Percentiles rank a stretch among this genome's conserved stretches.
Evolutionary conservation across 768 basidiomycete species (phyloP).

Genomic region (Suillus fuscotomentosus): DNA sequence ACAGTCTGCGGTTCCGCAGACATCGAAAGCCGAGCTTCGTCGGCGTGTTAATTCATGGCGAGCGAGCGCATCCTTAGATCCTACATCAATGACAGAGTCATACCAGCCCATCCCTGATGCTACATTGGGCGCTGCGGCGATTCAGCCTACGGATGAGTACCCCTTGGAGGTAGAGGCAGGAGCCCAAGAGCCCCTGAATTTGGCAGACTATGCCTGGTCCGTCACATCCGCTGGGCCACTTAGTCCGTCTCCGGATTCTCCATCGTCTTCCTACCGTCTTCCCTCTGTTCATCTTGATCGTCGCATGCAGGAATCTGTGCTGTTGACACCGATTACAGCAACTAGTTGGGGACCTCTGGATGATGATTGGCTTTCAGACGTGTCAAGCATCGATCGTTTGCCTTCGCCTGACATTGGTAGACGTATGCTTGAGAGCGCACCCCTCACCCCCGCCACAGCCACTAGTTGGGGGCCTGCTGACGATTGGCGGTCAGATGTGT

Average conservation of each 20-base stretch:
- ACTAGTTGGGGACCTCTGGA: conserved; percentile 60
- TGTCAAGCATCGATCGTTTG: conserved; percentile 35
- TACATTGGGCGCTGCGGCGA: conserved; percentile 10
- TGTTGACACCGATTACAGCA: conserved; percentile 39
- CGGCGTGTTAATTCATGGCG: conserved; percentile 67
- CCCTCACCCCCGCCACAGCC: conserved; percentile 35
- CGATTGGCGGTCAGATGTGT: conserved; percentile 35
- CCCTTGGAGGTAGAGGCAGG: conserved; percentile 15
- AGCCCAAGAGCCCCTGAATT: conserved; percentile 37
- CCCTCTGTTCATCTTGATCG: conserved; percentile 58
- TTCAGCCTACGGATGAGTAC: conserved; percentile 24
- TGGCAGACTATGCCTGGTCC: conserved; percentile 71
- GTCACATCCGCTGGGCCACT: conserved; percentile 66
- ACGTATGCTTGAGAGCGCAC: conserved; percentile 34
- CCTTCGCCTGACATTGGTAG: conserved; percentile 60
- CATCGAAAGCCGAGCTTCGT: conserved; percentile 52
- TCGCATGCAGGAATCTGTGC: conserved; percentile 55
- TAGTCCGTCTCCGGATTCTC: conserved; percentile 40
- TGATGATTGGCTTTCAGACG: conserved; percentile 35
- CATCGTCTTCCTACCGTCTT: conserved; percentile 36
- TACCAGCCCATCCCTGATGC: conserved; percentile 18
- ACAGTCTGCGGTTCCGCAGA: conserved; percentile 59
- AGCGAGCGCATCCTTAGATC: conserved; percentile 49
- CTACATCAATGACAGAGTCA: conserved; percentile 43
- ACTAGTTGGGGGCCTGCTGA: conserved; percentile 55